Evolutionary conservation across 2,329 filamentous ascomycete genomes (phyloP).

Genomic region (Ploettnerulaceae sp.): DNA sequence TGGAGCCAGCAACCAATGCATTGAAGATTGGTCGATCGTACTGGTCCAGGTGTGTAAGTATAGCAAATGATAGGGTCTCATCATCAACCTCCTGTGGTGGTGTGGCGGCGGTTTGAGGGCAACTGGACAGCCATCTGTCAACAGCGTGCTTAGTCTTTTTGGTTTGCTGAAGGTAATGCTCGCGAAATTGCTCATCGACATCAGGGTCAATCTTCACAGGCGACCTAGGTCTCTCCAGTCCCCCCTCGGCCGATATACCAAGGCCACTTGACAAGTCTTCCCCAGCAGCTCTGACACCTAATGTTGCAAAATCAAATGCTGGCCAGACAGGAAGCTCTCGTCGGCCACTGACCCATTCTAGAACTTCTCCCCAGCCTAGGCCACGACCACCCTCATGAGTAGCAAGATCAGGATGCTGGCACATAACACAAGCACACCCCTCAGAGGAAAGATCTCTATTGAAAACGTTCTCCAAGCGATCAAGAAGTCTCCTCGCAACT

Average conservation of each 20-base stretch:
- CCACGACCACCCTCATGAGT: conserved; percentile 52
- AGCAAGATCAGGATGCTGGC: conserved; percentile 50
- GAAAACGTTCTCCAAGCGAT: conserved; percentile 91
- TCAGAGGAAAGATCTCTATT: conserved; percentile 84
- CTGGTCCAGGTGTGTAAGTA: conserved; percentile 77
- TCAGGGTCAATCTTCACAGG: conserved; percentile 82
- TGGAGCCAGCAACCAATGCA: conserved; percentile 62
- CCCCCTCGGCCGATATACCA: conserved; percentile 56
- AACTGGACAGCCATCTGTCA: conserved; percentile 81
- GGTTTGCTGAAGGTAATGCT: conserved; percentile 86
- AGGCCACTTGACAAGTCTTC: conserved; percentile 47
- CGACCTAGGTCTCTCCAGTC: conserved; percentile 52
- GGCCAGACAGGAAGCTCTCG: conserved; percentile 85
- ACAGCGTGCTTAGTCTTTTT: conserved; percentile 90
- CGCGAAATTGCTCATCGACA: conserved; percentile 86
- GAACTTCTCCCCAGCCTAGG: conserved; percentile 89
- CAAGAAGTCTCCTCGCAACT: conserved; percentile 82
- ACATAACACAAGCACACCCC: conserved; percentile 83
- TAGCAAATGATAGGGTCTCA: conserved; percentile 88
- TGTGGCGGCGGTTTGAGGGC: conserved; percentile 63
- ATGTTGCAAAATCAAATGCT: conserved; percentile 68
- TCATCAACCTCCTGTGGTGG: conserved; percentile 88
- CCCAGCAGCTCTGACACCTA: conserved; percentile 56
- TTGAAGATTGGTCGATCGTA: conserved; percentile 78
- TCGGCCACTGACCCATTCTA: conserved; percentile 87